phyloP scores from a whole-genome alignment of 148 eudicot genomes.

The Hydrangea macrophylla region DNA sequence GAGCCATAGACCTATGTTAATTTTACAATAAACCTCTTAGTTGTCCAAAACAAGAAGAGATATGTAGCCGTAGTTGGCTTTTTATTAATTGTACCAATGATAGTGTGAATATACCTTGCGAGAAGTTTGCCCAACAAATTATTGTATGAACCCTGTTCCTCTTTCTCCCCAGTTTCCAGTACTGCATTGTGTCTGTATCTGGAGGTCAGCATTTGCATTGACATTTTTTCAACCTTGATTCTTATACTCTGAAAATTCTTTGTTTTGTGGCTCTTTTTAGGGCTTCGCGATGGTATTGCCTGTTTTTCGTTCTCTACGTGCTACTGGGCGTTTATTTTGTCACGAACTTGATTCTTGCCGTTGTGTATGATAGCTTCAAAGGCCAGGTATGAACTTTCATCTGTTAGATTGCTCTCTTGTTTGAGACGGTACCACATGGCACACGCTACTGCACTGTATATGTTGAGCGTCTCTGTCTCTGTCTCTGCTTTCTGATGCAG shows the following conservation, averaged over 20 bases:
- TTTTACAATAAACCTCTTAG: too few relatives aligned
- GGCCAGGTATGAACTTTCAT: slow-evolving; percentile 42
- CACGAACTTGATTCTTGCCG: slow-evolving; percentile 95
- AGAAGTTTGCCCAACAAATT: too few relatives aligned
- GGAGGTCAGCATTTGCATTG: neutral
- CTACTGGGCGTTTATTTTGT: slow-evolving; percentile 90
- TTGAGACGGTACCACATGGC: neutral
- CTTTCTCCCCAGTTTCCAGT: too few relatives aligned
- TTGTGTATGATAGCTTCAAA: slow-evolving; percentile 94
- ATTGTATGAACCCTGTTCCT: too few relatives aligned
- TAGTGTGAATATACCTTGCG: too few relatives aligned
- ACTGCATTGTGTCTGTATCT: neutral
- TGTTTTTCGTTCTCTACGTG: slow-evolving; percentile 77
- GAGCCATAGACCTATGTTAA: too few relatives aligned
- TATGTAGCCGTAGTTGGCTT: too few relatives aligned
- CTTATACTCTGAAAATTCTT: neutral
- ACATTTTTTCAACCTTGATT: neutral
- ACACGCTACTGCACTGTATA: neutral
- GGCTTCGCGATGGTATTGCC: slow-evolving; percentile 85
- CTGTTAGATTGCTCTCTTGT: neutral
- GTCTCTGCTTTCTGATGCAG: too few relatives aligned
- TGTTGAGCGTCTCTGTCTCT: too few relatives aligned
- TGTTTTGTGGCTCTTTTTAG: slow-evolving; percentile 32
- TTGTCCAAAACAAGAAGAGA: too few relatives aligned
- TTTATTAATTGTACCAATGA: too few relatives aligned